Base-by-base conservation (phyloP, 179 eudicot species). In the Vitellaria paradoxa region DNA sequence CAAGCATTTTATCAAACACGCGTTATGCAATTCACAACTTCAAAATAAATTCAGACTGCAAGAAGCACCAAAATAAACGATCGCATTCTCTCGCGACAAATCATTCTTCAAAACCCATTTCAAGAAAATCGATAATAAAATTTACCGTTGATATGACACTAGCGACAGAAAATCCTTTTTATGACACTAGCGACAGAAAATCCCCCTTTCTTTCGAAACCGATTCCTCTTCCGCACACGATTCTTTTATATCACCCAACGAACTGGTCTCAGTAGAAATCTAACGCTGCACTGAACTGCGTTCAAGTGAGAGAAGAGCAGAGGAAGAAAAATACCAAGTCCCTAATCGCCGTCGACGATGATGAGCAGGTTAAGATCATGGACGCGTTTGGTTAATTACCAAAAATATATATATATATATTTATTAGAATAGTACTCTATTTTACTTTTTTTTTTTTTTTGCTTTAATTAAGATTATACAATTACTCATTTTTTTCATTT, bases 1-100 rank as follows among this genome's bases (percentile, higher is more conserved):
- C 21, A 65, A 17, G 69, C 50, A 37, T 66, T 65, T 66, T 9
- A 66, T 40, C 70, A 40, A 66, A 66, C 70, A 66, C 9, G 50
- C 3, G 40, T 3, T 66, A 40, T 10, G 12, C 23, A 37, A 30
- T 53, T 53, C 57, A 53, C 14, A 53, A 53, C 17, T 4, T 53
- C 57, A 53, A 53, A 53, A 53, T 15, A 12, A 11, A 1, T 10
- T 12, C 15, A 53, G n/a, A 10, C 1, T 53, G 1, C 37, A 30
- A 53, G 57, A 11, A 53, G 57, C 57, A 53, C 57, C 14, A 53
- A 50, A 53, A 53, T 14, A 53, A 15, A 15, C 5, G 17, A 53
- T 10, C 57, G 14, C 57, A 12, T 10, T 53, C 52, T 47, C 10
- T 47, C 37, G 37, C 52, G 4, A 47, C 52, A 47, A 47, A 47